These are phyloP conservation scores for Candida hispaniensis DNA, from an alignment of 805 yeast genomes.

Conservation along the genomic window DNA sequence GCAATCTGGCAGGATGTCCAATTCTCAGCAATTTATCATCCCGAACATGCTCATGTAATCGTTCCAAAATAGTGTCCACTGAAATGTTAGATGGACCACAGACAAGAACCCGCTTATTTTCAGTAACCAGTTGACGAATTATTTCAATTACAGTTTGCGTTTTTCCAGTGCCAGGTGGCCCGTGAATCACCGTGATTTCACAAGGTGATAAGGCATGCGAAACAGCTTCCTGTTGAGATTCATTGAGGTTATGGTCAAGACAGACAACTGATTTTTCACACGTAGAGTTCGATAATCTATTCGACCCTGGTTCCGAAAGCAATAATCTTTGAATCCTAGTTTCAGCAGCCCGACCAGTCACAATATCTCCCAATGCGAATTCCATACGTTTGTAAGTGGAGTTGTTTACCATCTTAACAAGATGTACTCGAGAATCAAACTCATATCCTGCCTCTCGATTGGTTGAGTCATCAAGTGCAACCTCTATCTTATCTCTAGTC, in stretches of 20 bases:
- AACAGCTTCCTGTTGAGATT: constrained; percentile 66
- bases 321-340: too few species aligned
- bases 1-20: constrained; percentile 87
- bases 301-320: too few species aligned
- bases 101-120: constrained; percentile 49
- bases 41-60: constrained; percentile 41
- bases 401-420: constrained; percentile 45
- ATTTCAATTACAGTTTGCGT: constrained; percentile 79
- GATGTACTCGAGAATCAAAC: constrained; percentile 54
- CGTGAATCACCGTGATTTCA: constrained; percentile 49
- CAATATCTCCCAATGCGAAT: constrained; percentile 56
- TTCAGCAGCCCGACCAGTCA: too few species aligned
- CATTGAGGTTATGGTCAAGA: too few species aligned
- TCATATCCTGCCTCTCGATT: too few species aligned
- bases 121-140: constrained; percentile 53
- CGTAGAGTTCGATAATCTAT: too few species aligned
- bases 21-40: constrained; percentile 55
- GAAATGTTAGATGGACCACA: constrained; percentile 94
- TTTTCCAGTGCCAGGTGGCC: constrained; percentile 79
- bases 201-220: constrained; percentile 45
- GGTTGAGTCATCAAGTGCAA: constrained; percentile 55
- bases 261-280: too few species aligned
- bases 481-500: constrained; percentile 37
- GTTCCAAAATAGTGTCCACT: constrained; percentile 80
- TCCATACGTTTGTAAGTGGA: constrained; percentile 48